A percentile compares a stretch with the other conserved stretches of the same genome.
These are phyloP conservation scores for Croton setiger DNA, from an alignment of 441 rosid genomes.

Conservation along the genomic window DNA sequence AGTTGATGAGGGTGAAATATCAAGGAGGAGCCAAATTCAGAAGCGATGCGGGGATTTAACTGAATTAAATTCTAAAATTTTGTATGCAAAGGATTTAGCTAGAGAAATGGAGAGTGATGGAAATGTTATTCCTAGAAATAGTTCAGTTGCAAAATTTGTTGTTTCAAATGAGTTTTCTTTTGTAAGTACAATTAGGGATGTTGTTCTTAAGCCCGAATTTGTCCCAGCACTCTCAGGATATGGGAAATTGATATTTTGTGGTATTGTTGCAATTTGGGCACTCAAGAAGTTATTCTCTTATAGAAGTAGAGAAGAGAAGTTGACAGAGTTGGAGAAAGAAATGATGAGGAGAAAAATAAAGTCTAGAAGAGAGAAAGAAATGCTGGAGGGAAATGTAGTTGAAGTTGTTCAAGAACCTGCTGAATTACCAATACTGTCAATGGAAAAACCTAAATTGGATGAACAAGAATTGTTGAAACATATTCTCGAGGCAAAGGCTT, in stretches of 20 bases:
- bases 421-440: constrained; percentile 26
- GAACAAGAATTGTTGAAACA: constrained; percentile 45
- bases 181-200: constrained; percentile 32
- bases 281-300: constrained; percentile 40
- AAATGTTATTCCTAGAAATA: constrained; percentile 56
- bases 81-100: constrained; percentile 62
- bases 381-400: constrained; percentile 38
- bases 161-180: constrained; percentile 36
- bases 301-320: constrained; percentile 36
- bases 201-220: constrained; percentile 35
- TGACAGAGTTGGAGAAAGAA: constrained; percentile 68
- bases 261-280: constrained; percentile 53
- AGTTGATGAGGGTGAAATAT: constrained; percentile 60
- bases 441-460: constrained; percentile 65
- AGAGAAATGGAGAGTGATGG: constrained; percentile 60
- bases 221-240: constrained; percentile 38
- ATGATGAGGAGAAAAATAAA: constrained; percentile 85
- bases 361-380: constrained; percentile 56
- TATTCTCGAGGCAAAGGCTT: constrained; percentile 44
- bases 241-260: constrained; percentile 50
- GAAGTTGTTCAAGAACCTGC: constrained; percentile 45
- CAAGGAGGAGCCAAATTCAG: constrained; percentile 37
- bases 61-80: constrained; percentile 39
- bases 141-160: constrained; percentile 67
- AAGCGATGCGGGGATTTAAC: constrained; percentile 27